A percentile compares a stretch with the other conserved stretches of the same genome.
Evolutionary conservation across 2,329 filamentous ascomycete genomes (phyloP).

Genomic region (Fusarium sp.): DNA sequence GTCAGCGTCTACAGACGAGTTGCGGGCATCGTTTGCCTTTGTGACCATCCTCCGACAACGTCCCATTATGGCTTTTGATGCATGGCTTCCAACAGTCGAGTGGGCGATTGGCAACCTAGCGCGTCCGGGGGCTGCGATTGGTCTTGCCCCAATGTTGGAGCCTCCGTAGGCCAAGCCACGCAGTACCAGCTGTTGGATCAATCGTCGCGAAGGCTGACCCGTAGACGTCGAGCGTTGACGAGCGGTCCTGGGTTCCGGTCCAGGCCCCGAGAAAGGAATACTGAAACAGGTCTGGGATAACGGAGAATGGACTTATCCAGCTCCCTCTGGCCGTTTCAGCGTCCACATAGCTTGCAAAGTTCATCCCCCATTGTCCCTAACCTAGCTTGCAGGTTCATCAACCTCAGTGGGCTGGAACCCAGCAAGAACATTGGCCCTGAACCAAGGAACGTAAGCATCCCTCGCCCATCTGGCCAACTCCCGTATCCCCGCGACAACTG

Average conservation of each 20-base stretch:
- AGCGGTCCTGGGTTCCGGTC: no score
- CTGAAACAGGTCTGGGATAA: accelerated
- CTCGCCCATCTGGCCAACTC: conserved; percentile 18
- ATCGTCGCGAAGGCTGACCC: accelerated
- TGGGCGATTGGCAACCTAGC: no score
- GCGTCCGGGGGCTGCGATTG: no score
- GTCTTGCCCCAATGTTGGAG: neutral
- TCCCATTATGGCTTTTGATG: neutral
- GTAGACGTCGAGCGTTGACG: neutral
- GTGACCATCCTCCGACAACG: neutral
- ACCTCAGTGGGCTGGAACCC: neutral
- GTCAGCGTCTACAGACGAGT: neutral
- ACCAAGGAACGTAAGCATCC: conserved; percentile 32
- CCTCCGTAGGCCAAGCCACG: neutral
- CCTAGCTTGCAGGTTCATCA: neutral
- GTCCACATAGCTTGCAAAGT: neutral
- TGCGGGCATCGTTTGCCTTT: no score
- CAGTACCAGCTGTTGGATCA: accelerated
- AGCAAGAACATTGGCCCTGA: neutral
- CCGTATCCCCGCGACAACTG: conserved; percentile 25
- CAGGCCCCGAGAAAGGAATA: neutral
- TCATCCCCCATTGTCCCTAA: no score
- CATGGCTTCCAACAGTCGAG: neutral
- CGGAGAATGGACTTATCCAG: accelerated
- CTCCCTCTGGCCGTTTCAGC: no score